Evolutionary conservation across 2,329 filamentous ascomycete genomes (phyloP).

Genomic region (Phialophora tarda): DNA sequence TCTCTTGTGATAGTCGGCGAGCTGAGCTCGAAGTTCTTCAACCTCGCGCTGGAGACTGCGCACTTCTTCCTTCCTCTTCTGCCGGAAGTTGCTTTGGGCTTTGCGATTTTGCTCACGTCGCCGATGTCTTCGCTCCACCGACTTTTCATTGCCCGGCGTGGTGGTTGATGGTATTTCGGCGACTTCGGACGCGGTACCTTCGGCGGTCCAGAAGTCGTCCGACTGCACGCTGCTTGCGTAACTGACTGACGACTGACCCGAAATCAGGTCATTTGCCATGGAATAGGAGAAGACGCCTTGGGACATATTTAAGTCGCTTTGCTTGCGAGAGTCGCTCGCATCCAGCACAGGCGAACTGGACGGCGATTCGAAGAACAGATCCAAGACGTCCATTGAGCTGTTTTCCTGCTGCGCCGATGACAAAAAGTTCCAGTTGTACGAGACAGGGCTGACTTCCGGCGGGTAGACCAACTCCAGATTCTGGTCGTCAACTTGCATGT

Average conservation of each 20-base stretch:
- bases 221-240: conserved; percentile 18
- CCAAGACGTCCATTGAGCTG: conserved; percentile 9
- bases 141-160: neutral
- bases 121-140: conserved; percentile 46
- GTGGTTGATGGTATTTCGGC: neutral
- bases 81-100: conserved; percentile 27
- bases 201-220: conserved; percentile 12
- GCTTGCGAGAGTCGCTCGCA: neutral
- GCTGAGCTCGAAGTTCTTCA: conserved; percentile 18
- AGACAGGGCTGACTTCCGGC: neutral
- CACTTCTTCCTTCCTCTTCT: conserved; percentile 29
- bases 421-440: conserved; percentile 10
- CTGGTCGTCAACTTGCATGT: conserved; percentile 8
- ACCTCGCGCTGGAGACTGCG: conserved; percentile 25
- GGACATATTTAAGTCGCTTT: neutral
- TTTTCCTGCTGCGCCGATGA: conserved; percentile 8
- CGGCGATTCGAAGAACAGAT: conserved; percentile 8
- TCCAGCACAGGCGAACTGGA: neutral
- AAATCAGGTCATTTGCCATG: neutral
- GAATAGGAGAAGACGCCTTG: neutral
- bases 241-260: neutral
- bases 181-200: neutral
- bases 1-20: conserved; percentile 13
- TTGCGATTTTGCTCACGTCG: conserved; percentile 57
- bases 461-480: conserved; percentile 9